Evolutionary conservation across 768 basidiomycete species (phyloP), one percentile per base, ranked within the genome.

Genomic region (Podaxis sp.): DNA sequence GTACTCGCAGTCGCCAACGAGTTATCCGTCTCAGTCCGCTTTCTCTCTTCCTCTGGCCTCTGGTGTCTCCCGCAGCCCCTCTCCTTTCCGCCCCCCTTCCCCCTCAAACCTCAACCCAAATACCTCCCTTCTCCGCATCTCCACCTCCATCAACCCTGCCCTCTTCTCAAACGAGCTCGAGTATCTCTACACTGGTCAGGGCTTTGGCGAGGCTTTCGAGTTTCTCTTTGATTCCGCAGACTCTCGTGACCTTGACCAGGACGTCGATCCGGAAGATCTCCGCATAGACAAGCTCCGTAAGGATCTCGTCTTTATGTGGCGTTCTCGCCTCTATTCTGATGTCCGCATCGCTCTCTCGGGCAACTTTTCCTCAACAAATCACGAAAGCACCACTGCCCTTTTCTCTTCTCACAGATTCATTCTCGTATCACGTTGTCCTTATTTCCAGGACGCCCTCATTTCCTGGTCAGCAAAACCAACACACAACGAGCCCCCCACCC

Each of bases 281-380:
- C 78, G 93, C 13, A 77, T 92, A 44, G 93, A 94, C 73, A 93
- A 95, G 76, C 84, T 97, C 10, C 86, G 93, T 64, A 93, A 94
- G 74, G 96, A 98, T 70, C 82, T 97, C 30, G 91, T 96, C 24
- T 97, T 90, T 79, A 96, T 95, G 94, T 98, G 96, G 96, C 80
- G 96, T 36, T 92, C 91, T 12, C 87, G 95, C 54, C 86, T 99
- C 17, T 99, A 95, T 72, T 93, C 94, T 2, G 96, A 99, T 74
- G 86, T 96, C 24, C 86, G 90, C 57, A 88, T 99, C 59, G 83
- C 89, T 0, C 84, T 96, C 64, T 84, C 86, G 0, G 88, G 88
- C 53, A 86, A 82, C 62, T 88, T 87, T 67, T 87, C 84, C 0
- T 84, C 87, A 1, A 72, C 81, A 13, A 36, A 38, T 22, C 86